Evolutionary conservation across 768 basidiomycete species (phyloP), one percentile per base, ranked within the genome.

Genomic region (Xerocomus potaroensis): DNA sequence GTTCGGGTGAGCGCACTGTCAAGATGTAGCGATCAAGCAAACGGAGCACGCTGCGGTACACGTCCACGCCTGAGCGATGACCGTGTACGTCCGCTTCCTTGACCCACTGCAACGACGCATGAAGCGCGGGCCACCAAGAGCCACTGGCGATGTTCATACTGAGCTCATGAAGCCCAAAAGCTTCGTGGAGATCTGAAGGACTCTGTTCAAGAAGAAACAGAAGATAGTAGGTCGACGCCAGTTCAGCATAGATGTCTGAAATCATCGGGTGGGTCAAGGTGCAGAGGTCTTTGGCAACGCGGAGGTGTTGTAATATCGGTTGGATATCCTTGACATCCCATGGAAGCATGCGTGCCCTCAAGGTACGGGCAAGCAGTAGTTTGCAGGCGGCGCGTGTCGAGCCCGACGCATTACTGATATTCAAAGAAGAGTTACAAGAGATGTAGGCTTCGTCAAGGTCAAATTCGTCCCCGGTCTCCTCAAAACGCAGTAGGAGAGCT

Each of bases 21-120:
- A 55, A 49, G 42, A 58, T 34, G 12, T 59, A 49, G 2, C 47
- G 53, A 27, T 62, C 50, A 23, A 65, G 34, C 12, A 62, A 44
- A 39, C 54, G 55, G 29, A 70, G 55, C 7, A 62, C 54, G 27
- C 46, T 55, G 14, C 54, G 56, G 46, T 69, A 64, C 9, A 59
- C 54, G 21, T 65, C 64, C 15, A 68, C 38, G 5, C 61, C 67
- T 7, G 62, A 65, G 3, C 45, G 46, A 38, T 63, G 65, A 11
- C 41, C 44, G 15, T 55, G 45, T 15, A 32, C 30, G 41, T 65
- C 64, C 4, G 51, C 56, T 11, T 59, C 50, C 27, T 38, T 47
- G 2, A 60, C 44, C 54, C 59, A 64, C 14, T 53, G 59, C 19
- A 63, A 37, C 9, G 58, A 62, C 4, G 52, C 43, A 11, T 49